Base-by-base conservation (phyloP, 768 basidiomycete species). In the Trametes sanguinea region DNA sequence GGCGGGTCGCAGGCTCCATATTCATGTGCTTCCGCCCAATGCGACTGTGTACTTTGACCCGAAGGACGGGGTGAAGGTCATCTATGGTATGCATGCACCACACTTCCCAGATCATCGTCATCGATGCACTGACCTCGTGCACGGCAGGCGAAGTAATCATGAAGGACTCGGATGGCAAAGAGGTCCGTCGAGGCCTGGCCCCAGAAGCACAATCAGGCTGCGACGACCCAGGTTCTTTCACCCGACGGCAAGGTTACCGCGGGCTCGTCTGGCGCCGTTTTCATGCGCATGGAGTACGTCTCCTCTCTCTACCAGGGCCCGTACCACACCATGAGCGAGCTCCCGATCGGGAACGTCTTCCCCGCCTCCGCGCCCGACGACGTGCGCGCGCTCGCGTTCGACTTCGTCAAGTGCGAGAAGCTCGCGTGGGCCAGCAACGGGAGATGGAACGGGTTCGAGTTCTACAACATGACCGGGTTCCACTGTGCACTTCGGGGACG, bases 401-500 rank as follows among this genome's bases (percentile, higher is more conserved):
- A 70, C 10, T 74, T 64, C 52, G 54, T 69, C 30, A 66, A 68
- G 22, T 70, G 70, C 17, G 65, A 72, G 37, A 50, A 70, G 48
- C 68, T 67, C 13, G 56, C 64, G 9, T 73, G 72, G 72, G 72
- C 66, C 14, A 60, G 58, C 55, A 57, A 63, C 37, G 57, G 69
- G 14, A 40, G 61, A 51, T 56, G 52, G 52, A 55, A 73, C 52
- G 69, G 63, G 48, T 63, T 72, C 54, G 70, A 74, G 51, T 74
- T 74, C 57, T 74, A 69, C 65, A 72, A 74, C 59, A 54, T 68
- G 27, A 63, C 65, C 10, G 72, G 72, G 43, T 72, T 71, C 60
- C 67, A 74, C 51, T n/a, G 68, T 74, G 22, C 58, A 57, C 50
- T 72, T 68, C 66, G 61, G 57, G 40, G 72, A 73, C 56, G 71